A percentile compares a stretch with the other conserved stretches of the same genome.
phyloP scores from a whole-genome alignment of 352 stramenopile species.

The Pythium vanterpoolii region DNA sequence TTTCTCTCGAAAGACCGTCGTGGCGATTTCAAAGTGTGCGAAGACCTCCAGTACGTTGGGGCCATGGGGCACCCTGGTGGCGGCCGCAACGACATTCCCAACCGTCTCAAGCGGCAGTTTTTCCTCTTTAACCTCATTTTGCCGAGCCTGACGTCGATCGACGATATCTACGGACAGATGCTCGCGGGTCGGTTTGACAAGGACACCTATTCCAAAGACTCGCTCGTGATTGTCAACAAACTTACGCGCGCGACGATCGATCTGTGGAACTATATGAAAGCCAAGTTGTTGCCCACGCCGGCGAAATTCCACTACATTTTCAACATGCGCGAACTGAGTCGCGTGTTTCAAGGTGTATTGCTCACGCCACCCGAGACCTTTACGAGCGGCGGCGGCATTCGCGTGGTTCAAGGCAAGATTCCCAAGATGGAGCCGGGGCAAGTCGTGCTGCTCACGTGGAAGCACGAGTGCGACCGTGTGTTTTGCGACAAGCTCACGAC shows the following conservation, averaged over 20 bases:
- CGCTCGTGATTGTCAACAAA: conserved; percentile 86
- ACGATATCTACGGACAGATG: conserved; percentile 99
- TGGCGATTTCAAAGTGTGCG: conserved; percentile 98
- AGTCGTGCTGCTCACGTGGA: conserved; percentile 95
- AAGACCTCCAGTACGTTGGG: conserved; percentile 97
- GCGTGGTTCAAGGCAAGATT: conserved; percentile 82
- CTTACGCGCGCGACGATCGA: conserved; percentile 96
- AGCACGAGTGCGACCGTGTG: conserved; percentile 97
- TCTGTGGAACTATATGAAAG: conserved; percentile 97
- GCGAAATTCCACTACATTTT: conserved; percentile 99
- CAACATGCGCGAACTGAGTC: conserved; percentile 98
- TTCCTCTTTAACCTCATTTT: conserved; percentile 99
- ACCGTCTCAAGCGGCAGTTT: conserved; percentile 98
- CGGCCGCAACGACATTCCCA: conserved; percentile 99
- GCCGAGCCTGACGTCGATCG: conserved; percentile 96
- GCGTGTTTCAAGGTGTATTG: conserved; percentile 97
- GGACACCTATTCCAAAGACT: conserved; percentile 83
- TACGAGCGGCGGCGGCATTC: conserved; percentile 82
- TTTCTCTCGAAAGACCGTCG: conserved; percentile 98
- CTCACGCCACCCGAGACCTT: conserved; percentile 96
- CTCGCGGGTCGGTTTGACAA: conserved; percentile 92
- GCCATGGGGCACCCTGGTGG: conserved; percentile 97
- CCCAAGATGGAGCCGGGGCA: conserved; percentile 89
- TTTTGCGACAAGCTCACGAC: conserved; percentile 98
- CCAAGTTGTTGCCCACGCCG: conserved; percentile 96